phyloP scores from a whole-genome alignment of 768 basidiomycete genomes.

The Termitomyces sp. region DNA sequence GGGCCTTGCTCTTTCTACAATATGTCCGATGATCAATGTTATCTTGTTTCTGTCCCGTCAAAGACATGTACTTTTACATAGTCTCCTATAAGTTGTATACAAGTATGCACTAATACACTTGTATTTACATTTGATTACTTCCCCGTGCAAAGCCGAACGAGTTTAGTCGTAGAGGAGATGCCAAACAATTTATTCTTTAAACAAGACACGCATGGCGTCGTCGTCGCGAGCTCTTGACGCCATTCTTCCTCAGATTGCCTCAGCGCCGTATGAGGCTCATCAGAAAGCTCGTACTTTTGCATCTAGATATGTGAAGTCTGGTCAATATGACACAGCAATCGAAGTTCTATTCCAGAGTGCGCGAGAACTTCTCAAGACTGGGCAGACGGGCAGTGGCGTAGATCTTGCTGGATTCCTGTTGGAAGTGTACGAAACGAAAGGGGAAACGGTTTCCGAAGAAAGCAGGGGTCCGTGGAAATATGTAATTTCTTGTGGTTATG shows the following conservation, averaged over 20 bases:
- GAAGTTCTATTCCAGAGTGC: slow-evolving; percentile 91
- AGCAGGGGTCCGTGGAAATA: slow-evolving; percentile 58
- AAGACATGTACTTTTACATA: not conserved
- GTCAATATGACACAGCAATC: slow-evolving; percentile 80
- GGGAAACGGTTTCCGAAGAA: slow-evolving; percentile 67
- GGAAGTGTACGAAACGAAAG: slow-evolving; percentile 77
- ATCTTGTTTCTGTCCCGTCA: not conserved
- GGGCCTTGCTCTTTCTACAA: not conserved
- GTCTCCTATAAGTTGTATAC: too few relatives aligned
- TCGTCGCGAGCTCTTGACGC: slow-evolving; percentile 66
- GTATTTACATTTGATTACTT: not conserved
- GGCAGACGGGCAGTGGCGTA: slow-evolving; percentile 84
- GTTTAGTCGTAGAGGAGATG: slow-evolving; percentile 1
- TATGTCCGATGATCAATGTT: too few relatives aligned
- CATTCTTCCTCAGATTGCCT: slow-evolving; percentile 65
- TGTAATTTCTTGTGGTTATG: not conserved
- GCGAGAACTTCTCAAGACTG: slow-evolving; percentile 80
- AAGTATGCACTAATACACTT: too few relatives aligned
- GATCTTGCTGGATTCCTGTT: slow-evolving; percentile 79
- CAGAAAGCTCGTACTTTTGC: slow-evolving; percentile 97
- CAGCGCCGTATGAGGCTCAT: slow-evolving; percentile 88
- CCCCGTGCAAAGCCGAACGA: not conserved
- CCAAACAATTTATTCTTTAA: slow-evolving; percentile 8
- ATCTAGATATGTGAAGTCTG: slow-evolving; percentile 76
- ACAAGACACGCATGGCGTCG: slow-evolving; percentile 15